Evolutionary conservation across 2,329 filamentous ascomycete species (phyloP), one percentile per base, ranked within the genome.

Genomic region (Aspergillus sp.): DNA sequence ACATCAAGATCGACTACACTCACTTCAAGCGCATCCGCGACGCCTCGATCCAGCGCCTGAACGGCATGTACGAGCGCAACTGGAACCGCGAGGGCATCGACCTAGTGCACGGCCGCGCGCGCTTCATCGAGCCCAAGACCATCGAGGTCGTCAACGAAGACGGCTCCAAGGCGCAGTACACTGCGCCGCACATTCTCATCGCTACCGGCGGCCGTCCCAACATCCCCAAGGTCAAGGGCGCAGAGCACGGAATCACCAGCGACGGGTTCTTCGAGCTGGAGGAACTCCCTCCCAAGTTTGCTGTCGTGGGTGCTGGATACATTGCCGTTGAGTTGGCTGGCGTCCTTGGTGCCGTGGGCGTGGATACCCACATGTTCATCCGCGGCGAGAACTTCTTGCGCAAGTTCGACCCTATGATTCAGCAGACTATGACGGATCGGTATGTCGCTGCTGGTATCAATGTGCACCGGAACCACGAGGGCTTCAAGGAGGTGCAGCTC

Each of bases 361-460:
- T 74, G 12, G 74, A 76, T 52, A 74, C 72, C 2, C 73, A 76
- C 60, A 66, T 77, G 67, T 76, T 76, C 57, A 74, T 77, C 53
- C 69, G 74, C 10, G 69, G 71, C 7, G 61, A 75, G 37, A 69
- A 60, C 10, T 74, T 78, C 51, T 59, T 78, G 53, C 65, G 75
- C 51, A 76, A 71, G 52, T 77, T 78, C 54, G 74, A 78, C 58
- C 73, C 74, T 1, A 77, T 77, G 73, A 61, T 78, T 44, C 74
- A 76, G 56, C 63, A 75, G 44, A 77, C 74, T 10, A 70, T 78
- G 69, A 77, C 74, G 10, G 67, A 72, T 47, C 68, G 72, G 37
- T 78, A 78, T 52, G 75, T 76, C 54, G 69, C 72, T 33, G 60
- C 66, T 3, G 75, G 75, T 10, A 65, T 78, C 20, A 66, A 71